These are phyloP conservation scores for Serpula lacrymans DNA, from an alignment of 768 basidiomycete species.

Conservation along the genomic window DNA sequence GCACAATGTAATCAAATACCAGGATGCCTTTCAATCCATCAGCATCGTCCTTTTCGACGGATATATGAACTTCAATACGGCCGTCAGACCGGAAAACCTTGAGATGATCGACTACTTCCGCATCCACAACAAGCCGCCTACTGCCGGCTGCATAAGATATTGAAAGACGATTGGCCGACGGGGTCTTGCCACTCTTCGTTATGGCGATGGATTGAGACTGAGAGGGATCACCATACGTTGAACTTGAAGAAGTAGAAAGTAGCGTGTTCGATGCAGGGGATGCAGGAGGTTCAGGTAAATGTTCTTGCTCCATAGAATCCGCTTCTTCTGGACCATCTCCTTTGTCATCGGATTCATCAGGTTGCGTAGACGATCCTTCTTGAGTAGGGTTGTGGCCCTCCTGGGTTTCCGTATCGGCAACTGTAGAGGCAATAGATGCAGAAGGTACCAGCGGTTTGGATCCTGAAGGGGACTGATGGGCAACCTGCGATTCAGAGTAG, in stretches of 20 bases:
- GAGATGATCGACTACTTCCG: conserved; percentile 79
- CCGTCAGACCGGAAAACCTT: conserved; percentile 80
- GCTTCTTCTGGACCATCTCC: conserved; percentile 12
- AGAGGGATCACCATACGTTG: conserved; percentile 44
- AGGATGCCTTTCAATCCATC: conserved; percentile 68
- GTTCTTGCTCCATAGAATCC: conserved; percentile 34
- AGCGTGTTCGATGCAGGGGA: conserved; percentile 54
- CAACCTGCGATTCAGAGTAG: conserved; percentile 43
- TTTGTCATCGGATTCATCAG: conserved; percentile 15
- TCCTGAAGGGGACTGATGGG: conserved; percentile 13
- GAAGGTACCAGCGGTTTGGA: conserved; percentile 36
- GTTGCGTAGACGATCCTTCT: conserved; percentile 15
- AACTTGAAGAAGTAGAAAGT: conserved; percentile 28
- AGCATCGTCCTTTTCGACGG: conserved; percentile 51
- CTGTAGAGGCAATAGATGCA: conserved; percentile 49
- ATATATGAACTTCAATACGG: conserved; percentile 77
- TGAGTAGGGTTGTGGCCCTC: conserved; percentile 25
- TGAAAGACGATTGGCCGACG: conserved; percentile 84
- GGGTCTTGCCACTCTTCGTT: conserved; percentile 40
- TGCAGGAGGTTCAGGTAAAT: conserved; percentile 57
- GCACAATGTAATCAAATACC: conserved; percentile 42
- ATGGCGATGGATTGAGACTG: conserved; percentile 24
- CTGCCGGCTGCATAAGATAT: conserved; percentile 93
- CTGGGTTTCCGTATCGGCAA: conserved; percentile 43
- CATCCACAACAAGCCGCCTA: conserved; percentile 83